Conservation (phyloP, 495 filamentous ascomycete genomes). For the Daldinia bambusicola region DNA sequence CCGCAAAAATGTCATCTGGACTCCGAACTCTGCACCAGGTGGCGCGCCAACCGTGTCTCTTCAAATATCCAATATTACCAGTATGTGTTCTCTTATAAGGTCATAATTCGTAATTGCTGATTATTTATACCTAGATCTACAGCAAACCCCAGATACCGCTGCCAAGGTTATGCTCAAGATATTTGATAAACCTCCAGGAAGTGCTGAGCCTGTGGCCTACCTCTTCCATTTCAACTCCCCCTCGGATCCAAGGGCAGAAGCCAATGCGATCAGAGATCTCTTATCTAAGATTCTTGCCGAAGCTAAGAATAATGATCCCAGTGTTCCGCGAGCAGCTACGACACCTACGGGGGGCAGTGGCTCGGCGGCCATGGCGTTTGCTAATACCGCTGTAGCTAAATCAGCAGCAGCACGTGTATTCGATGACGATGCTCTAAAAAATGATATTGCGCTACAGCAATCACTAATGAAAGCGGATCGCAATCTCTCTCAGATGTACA, state of each 20-base stretch:
- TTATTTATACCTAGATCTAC: conserved; percentile 69
- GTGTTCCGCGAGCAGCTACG: conserved; percentile 52
- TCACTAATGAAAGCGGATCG: conserved; percentile 82
- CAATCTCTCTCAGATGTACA: conserved; percentile 78
- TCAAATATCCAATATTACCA: conserved; percentile 78
- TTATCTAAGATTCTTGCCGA: conserved; percentile 80
- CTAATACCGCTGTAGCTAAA: conserved; percentile 58
- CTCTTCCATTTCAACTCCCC: conserved; percentile 88
- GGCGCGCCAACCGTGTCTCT: conserved; percentile 71
- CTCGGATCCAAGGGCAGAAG: conserved; percentile 78
- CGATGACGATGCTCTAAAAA: conserved; percentile 77
- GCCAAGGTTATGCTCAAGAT: conserved; percentile 93
- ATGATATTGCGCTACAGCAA: conserved; percentile 81
- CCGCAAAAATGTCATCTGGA: conserved; percentile 80
- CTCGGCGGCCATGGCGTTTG: conserved; percentile 60
- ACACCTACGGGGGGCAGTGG: conserved; percentile 58
- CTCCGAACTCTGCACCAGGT: conserved; percentile 66
- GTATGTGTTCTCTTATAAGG: conserved; percentile 56
- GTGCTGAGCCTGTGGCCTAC: conserved; percentile 70
- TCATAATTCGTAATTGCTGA: conserved; percentile 10
- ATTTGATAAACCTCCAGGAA: conserved; percentile 71
- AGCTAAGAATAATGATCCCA: conserved; percentile 66
- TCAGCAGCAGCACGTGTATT: conserved; percentile 68
- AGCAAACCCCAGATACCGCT: conserved; percentile 84
- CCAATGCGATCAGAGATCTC: conserved; percentile 81